Evolutionary conservation across 1,139 yeast species (phyloP), one percentile per base, ranked within the genome.

Genomic region (Blastobotrys ciferrii): DNA sequence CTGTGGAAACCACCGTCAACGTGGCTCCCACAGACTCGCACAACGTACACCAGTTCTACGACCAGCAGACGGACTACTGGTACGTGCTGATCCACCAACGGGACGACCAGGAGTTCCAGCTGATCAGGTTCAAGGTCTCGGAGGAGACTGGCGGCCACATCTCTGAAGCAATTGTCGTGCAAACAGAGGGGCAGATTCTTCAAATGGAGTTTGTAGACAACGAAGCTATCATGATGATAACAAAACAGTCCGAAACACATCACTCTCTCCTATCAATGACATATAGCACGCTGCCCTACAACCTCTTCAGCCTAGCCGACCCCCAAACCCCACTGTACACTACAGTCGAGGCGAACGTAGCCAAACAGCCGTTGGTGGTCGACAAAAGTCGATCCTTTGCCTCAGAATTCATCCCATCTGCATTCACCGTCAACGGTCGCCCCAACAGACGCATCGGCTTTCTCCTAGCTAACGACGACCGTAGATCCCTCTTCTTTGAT

Each of bases 201-300:
- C 53, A 51, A n/a, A 55, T 51, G 2, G 58, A 57, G 19, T 58
- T 59, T 40, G 36, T 57, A n/a, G 53, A 57, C 30, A 53, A 55
- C 19, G 49, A 52, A 1, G 32, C 39, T 4, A 28, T 59, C n/a
- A 36, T 36, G 40, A 36, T 36, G 14, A 36, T 36, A 7, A 12
- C 28, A 28, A 18, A 38, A 19, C 28, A 23, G 28, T 23, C 28
- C 9, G 28, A 23, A 23, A 6, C 28, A 6, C 15, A 32, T 6
- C 44, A 43, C 6, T 25, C 32, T 25, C 46, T 53, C 17, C 14
- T 46, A 4, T 17, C 45, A 11, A 36, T 46, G 32, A 28, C 40
- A 12, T 53, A 39, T 30, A 14, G 13, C 9, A 32, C 45, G 12
- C 42, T 51, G 1, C 32, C 37, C 4, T 46, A 33, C 19, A 25